Base-by-base conservation (phyloP, 495 filamentous ascomycete genomes). In the Friedmanniomyces simplex region DNA sequence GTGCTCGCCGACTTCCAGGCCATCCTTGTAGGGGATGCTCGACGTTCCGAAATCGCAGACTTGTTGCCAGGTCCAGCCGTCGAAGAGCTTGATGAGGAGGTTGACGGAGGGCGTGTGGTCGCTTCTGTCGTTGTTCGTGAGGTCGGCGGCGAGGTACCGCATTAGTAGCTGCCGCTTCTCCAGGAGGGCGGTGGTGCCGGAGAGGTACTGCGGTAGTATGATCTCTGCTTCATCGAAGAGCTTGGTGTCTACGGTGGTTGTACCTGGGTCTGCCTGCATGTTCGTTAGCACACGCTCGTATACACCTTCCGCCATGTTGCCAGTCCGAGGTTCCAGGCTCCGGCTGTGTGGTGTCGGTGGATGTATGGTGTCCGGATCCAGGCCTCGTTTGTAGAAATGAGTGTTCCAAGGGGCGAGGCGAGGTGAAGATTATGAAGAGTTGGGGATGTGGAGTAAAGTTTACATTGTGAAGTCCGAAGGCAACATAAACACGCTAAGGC, bases 1-100 rank as follows among this genome's bases (percentile, higher is more conserved):
- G 14, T 77, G 73, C 11, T 84, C 64, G 1, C 76, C 77, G 46
- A 74, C 71, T 39, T 78, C 69, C 7, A 86, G 63, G 34, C 77
- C 72, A 4, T 76, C 64, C 45, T 61, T 58, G 50, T 70, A 71
- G 36, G 66, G 65, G 8, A 72, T 48, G 20, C 63, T 77, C 50
- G 77, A 71, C 14, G 80, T 72, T 10, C 79, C 76, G 16, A 82
- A 66, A n/a, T 71, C 71, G 32, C 80, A 64, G 30, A 79, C 64
- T 24, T 79, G 71, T 21, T 70, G 69, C 65, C 83, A 82, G 42
- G 64, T 65, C 0, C 78, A 61, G 8, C 78, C 79, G 7, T 69
- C 59, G 20, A 83, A 72, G 14, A 85, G 73, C 66, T 77, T 78
- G 65, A 73, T 72, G 2, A 78, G 69, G 8, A 85, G 63, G 48